Percentiles rank a stretch among this genome's conserved stretches.
Conservation (phyloP, 495 filamentous ascomycete species). For the Penicillium bialowiezense region DNA sequence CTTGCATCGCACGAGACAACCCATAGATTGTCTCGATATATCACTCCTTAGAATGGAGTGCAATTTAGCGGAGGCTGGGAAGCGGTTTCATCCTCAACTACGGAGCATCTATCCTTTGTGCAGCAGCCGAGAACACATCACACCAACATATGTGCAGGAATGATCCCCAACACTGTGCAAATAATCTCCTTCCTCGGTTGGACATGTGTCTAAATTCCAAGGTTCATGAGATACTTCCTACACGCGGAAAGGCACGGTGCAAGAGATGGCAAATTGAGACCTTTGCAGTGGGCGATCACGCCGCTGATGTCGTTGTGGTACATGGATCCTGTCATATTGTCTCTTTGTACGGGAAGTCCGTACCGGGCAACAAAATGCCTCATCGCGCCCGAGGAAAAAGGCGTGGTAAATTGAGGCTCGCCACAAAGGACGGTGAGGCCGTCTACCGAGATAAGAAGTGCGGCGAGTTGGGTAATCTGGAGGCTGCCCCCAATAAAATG, state of each 20-base stretch:
- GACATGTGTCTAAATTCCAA: background rate
- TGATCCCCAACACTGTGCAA: background rate
- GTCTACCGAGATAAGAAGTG: background rate
- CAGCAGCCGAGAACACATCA: background rate
- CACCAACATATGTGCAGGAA: background rate
- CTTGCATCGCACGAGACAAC: too few relatives aligned
- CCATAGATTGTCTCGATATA: too few relatives aligned
- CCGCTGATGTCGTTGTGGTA: constrained; percentile 22
- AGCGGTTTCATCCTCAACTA: too few relatives aligned
- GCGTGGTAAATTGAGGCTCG: constrained; percentile 9
- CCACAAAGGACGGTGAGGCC: constrained; percentile 8
- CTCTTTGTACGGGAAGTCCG: too few relatives aligned
- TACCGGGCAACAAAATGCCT: constrained; percentile 22
- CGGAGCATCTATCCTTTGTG: too few relatives aligned
- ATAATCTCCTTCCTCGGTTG: constrained; percentile 1
- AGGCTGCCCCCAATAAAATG: background rate
- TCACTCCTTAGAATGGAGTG: too few relatives aligned
- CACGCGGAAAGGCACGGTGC: constrained; percentile 1
- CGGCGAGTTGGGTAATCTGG: constrained; percentile 11
- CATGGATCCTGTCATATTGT: background rate
- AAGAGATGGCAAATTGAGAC: background rate
- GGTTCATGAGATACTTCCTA: background rate
- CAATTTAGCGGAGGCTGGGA: too few relatives aligned
- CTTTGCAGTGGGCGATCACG: constrained; percentile 17
- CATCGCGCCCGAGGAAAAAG: background rate